Base-by-base conservation (phyloP, 1,284 basidiomycete genomes). In the Coniferiporia sulphurascens region DNA sequence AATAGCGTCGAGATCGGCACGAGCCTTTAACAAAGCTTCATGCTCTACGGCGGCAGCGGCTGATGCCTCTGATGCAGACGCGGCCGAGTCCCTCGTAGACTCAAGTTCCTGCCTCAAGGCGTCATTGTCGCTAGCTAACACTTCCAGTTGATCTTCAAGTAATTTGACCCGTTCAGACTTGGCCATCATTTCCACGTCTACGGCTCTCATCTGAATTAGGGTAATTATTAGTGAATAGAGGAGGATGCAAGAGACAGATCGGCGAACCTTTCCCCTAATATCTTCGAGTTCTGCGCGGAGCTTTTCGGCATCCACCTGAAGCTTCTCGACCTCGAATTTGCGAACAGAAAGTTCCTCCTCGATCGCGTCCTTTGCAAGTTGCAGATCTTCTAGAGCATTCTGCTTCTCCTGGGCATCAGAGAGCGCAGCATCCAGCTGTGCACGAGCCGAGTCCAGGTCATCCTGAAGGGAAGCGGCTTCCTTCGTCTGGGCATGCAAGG, bases 11-110 rank as follows among this genome's bases (percentile, higher is more conserved):
- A 89, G 74, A 56, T 89, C 81, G 4, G 77, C 79, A 61, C 83
- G 82, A n/a, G 82, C 85, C 66, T 84, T 84, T 10, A 83, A 65
- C 34, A 89, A 74, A 13, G 83, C 81, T 65, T 86, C 84, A 36
- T 78, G 84, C 62, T 91, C 86, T 45, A 78, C 70, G 48, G 81
- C 76, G 2, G 82, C 82, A 19, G 83, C 79, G 9, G 77, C 77
- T 1, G 76, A 68, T 0, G 77, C 75, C 38, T 74, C 75, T 2
- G 75, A 71, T 0, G 76, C 69, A 10, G 76, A 74, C 9, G 78
- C 71, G 21, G 76, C 75, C 15, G 78, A 76, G 19, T 74, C 66
- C 62, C 79, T 79, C 32, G 86, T 71, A 6, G 70, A 71, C 15
- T 82, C 78, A 17, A 89, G 70, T 56, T 79, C 80, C 58, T 78